Evolutionary conservation across 169 alveolate species (phyloP).

Genomic region (Cryptosporidium canis): DNA sequence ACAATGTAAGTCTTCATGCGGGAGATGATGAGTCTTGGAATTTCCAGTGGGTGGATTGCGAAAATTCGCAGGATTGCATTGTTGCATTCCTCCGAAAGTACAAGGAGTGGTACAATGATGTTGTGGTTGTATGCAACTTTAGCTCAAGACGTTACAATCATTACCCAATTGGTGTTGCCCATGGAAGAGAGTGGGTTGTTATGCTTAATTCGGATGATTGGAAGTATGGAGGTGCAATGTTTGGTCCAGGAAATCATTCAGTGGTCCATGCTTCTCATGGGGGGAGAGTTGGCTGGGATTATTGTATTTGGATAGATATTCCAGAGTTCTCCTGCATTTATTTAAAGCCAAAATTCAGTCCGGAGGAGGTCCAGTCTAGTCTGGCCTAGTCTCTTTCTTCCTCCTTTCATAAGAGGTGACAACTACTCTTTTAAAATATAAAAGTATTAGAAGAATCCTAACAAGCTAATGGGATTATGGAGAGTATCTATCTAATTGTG

Average conservation of each 20-base stretch:
- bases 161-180: constrained; percentile 81
- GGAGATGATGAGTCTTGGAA: constrained; percentile 81
- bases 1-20: constrained; percentile 77
- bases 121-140: constrained; percentile 78
- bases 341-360: constrained; percentile 64
- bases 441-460: too few relatives aligned
- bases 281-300: constrained; percentile 80
- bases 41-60: constrained; percentile 82
- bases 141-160: constrained; percentile 75
- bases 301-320: constrained; percentile 78
- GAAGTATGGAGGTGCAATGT: constrained; percentile 80
- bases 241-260: constrained; percentile 76
- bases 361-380: background rate
- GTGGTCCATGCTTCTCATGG: constrained; percentile 75
- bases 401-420: background rate
- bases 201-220: constrained; percentile 80
- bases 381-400: too few relatives aligned
- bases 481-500: too few relatives aligned
- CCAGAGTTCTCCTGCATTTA: constrained; percentile 77
- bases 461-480: too few relatives aligned
- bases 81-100: constrained; percentile 78
- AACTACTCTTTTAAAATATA: too few relatives aligned
- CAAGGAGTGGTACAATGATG: constrained; percentile 76
- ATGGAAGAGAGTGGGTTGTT: constrained; percentile 80
- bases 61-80: constrained; percentile 77